Base-by-base conservation (phyloP, 768 basidiomycete genomes). In the Postia placenta region DNA sequence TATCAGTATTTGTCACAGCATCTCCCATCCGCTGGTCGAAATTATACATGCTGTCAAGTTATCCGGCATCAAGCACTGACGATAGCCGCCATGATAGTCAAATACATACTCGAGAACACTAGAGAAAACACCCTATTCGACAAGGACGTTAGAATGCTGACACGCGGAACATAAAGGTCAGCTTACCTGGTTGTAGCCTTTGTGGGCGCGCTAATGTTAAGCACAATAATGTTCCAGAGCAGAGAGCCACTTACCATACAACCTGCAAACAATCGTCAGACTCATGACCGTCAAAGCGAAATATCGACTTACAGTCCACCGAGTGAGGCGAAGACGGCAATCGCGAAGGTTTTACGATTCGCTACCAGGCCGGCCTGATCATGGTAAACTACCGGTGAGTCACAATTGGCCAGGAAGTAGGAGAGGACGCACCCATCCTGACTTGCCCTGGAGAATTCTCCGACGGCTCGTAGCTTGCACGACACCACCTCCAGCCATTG, bases 261-360 rank as follows among this genome's bases (percentile, higher is more conserved):
- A 69, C 42, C 81, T 87, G 65, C 9, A 6, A 39, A 11, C 20
- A 7, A 27, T 2, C 5, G 37, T 39, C 23, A 47, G 45, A 15
- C 42, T 22, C 7, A 23, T 11, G 5, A 23, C 19, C 22, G 24
- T 47, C 20, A 44, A 27, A 19, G 35, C 42, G 27, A 41, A 53
- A 33, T n/a, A 15, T 22, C 27, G 17, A 72, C 83, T 58, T 68
- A 82, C 74, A 91, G 64, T 58, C 87, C 86, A 61, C 88, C 88
- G 19, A 89, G 70, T 12, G 85, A 87, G 2, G 87, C 87, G 58
- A 89, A 91, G 17, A 86, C 75, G 12, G 87, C 80, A 45, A 87
- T 80, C 23, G 74, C 69, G 49, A 88, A 81, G 23, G 85, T 69
- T 55, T 71, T 74, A 40, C 77, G 71, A 61, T 91, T 91, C 52